Conservation (phyloP, 1,284 basidiomycete species). For the Gymnopus androsaceus region DNA sequence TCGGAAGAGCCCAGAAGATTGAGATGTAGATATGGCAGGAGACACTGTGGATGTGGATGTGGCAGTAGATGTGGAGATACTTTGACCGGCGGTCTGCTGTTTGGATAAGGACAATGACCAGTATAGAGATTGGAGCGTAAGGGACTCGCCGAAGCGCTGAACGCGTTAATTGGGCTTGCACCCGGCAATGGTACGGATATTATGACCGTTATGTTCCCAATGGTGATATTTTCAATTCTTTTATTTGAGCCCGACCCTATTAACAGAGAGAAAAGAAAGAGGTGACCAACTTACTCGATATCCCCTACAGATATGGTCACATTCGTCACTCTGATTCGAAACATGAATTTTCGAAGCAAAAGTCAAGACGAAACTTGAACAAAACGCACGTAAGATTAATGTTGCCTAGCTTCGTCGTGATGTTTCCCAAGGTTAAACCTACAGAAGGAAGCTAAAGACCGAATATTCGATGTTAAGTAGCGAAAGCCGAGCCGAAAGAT, state of each 20-base stretch:
- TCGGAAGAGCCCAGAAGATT: slow-evolving; percentile 20
- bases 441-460: slow-evolving; percentile 21
- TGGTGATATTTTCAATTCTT: slow-evolving; percentile 21
- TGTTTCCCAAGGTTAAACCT: slow-evolving; percentile 22
- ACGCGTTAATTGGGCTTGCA: slow-evolving; percentile 22
- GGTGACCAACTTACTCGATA: slow-evolving; percentile 17
- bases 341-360: neutral
- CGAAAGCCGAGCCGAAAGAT: neutral
- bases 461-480: neutral
- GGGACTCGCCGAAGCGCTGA: slow-evolving; percentile 21
- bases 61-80: slow-evolving; percentile 18
- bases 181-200: slow-evolving; percentile 23
- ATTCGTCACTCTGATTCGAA: slow-evolving; percentile 20
- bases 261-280: neutral
- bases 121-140: neutral
- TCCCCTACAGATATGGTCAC: slow-evolving; percentile 22
- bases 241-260: neutral
- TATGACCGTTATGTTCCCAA: slow-evolving; percentile 23
- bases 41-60: slow-evolving; percentile 19
- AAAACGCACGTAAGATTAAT: slow-evolving; percentile 22
- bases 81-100: slow-evolving; percentile 11
- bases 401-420: slow-evolving; percentile 24
- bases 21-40: slow-evolving; percentile 12
- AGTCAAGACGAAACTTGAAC: too few relatives aligned
- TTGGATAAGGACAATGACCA: neutral